Percentiles rank a stretch among this genome's conserved stretches.
These are phyloP conservation scores for Porpolomopsis calyptriformis DNA, from an alignment of 768 basidiomycete species.

Conservation along the genomic window DNA sequence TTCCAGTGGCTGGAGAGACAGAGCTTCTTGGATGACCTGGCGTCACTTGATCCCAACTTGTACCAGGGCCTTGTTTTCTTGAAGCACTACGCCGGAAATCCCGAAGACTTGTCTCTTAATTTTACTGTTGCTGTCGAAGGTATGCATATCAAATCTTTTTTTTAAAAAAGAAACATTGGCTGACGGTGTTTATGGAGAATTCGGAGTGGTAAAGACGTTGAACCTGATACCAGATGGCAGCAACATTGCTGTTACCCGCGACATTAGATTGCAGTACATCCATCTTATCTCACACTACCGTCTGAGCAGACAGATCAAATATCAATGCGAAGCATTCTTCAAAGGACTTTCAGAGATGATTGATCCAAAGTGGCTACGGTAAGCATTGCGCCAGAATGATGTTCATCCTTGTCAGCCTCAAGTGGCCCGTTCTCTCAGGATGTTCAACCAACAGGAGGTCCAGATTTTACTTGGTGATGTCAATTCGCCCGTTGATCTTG, in stretches of 20 bases:
- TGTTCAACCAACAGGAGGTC: constrained; percentile 97
- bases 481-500: constrained; percentile 73
- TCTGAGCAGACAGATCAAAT: constrained; percentile 79
- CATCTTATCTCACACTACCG: constrained; percentile 81
- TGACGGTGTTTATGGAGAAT: constrained; percentile 44
- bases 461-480: constrained; percentile 87
- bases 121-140: constrained; percentile 85
- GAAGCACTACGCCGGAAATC: constrained; percentile 81
- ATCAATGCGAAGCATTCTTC: constrained; percentile 80
- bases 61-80: constrained; percentile 89
- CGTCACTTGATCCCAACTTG: constrained; percentile 82
- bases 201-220: constrained; percentile 64
- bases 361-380: constrained; percentile 81
- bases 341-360: constrained; percentile 89
- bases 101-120: constrained; percentile 84
- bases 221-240: constrained; percentile 77
- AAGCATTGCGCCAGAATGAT: constrained; percentile 11
- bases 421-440: constrained; percentile 32
- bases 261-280: constrained; percentile 86
- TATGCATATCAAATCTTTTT: constrained; percentile 14
- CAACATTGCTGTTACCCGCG: constrained; percentile 74
- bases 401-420: neutral
- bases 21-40: constrained; percentile 86
- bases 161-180: neutral
- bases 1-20: constrained; percentile 82